phyloP scores from a whole-genome alignment of 1,284 basidiomycete genomes.

The Phellinidium pouzarii region DNA sequence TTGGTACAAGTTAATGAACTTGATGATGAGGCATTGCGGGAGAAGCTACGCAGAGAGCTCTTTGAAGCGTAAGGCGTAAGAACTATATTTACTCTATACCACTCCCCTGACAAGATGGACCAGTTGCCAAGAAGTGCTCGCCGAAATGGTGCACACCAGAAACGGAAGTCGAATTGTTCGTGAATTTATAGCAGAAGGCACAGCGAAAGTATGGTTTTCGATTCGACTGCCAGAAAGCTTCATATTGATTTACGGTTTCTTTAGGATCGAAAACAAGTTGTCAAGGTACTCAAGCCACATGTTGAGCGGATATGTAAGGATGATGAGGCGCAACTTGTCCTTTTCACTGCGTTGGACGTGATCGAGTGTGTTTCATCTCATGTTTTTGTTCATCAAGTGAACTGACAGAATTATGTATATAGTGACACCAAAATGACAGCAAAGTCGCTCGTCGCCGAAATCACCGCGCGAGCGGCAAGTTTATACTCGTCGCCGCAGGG shows the following conservation, averaged over 20 bases:
- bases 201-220: slow-evolving; percentile 80
- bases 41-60: slow-evolving; percentile 56
- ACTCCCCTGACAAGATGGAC: neutral
- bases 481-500: slow-evolving; percentile 57
- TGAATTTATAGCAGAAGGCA: slow-evolving; percentile 73
- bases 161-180: slow-evolving; percentile 83
- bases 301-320: slow-evolving; percentile 79
- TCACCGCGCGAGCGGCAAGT: slow-evolving; percentile 47
- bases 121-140: slow-evolving; percentile 75
- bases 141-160: slow-evolving; percentile 89
- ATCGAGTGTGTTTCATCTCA: slow-evolving; percentile 59
- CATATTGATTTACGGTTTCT: no score
- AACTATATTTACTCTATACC: neutral
- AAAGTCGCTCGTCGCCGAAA: slow-evolving; percentile 68
- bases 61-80: slow-evolving; percentile 52
- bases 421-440: slow-evolving; percentile 84
- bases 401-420: slow-evolving; percentile 15
- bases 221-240: no score
- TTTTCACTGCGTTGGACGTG: slow-evolving; percentile 83
- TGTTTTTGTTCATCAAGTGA: slow-evolving; percentile 6
- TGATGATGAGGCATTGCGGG: slow-evolving; percentile 52
- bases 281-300: slow-evolving; percentile 82
- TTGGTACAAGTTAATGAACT: slow-evolving; percentile 46
- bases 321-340: slow-evolving; percentile 80
- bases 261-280: slow-evolving; percentile 84